Percentiles rank a stretch among this genome's conserved stretches.
These are phyloP conservation scores for Thraustochytrium striatum DNA, from an alignment of 352 stramenopile genomes.

Conservation along the genomic window DNA sequence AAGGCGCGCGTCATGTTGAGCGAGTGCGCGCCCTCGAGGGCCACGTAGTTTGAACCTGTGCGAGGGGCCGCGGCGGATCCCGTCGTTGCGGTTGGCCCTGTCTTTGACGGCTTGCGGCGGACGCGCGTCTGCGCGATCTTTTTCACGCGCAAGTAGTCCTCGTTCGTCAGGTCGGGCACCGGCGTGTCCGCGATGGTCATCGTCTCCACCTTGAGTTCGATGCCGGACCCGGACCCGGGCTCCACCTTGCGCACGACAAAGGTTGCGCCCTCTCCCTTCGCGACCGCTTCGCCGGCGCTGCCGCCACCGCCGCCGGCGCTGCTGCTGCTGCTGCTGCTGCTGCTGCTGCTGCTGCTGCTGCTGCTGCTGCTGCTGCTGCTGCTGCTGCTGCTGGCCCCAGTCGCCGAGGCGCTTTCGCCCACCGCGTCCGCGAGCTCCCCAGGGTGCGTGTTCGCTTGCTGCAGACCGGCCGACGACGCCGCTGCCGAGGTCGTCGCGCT, in stretches of 20 bases:
- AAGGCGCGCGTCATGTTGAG: slow-evolving; percentile 50
- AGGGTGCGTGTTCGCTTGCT: no score
- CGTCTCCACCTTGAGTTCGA: background rate
- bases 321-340: background rate
- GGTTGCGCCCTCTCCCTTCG: background rate
- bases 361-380: background rate
- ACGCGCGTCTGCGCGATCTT: slow-evolving; percentile 27
- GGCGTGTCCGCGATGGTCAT: slow-evolving; percentile 38
- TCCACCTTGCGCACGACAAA: slow-evolving; percentile 9
- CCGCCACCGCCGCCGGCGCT: background rate
- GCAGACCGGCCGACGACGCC: no score
- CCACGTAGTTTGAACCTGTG: slow-evolving; percentile 48
- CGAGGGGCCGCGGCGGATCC: no score
- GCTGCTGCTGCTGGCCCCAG: background rate
- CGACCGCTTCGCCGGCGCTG: background rate
- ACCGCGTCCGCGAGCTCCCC: no score
- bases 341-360: background rate
- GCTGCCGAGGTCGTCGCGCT: background rate
- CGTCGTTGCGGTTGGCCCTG: background rate
- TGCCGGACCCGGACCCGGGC: background rate
- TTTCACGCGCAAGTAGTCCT: slow-evolving; percentile 41
- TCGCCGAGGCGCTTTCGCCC: background rate
- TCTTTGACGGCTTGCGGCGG: slow-evolving; percentile 36
- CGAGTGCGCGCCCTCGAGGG: slow-evolving; percentile 45
- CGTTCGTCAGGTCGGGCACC: slow-evolving; percentile 3